Base-by-base conservation (phyloP, 2,329 filamentous ascomycete genomes). In the Botrytis squamosa region DNA sequence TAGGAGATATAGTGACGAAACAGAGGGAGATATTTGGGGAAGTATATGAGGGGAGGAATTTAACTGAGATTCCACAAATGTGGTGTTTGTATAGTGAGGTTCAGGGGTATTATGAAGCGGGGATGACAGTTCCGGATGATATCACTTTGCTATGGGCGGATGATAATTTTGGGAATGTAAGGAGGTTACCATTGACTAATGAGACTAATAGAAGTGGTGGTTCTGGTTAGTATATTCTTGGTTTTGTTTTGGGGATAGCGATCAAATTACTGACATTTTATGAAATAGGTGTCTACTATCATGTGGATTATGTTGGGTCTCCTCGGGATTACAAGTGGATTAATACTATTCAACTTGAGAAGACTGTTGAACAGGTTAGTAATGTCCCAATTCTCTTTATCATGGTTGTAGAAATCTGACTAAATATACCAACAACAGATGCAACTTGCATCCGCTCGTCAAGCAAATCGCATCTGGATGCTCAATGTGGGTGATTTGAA, bases 81-180 rank as follows among this genome's bases (percentile, higher is more conserved):
- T 93, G 91, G 90, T 92, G 90, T 77, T 82, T 93, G 75, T 93
- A 93, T 82, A 93, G 92, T 79, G 91, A 93, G 80, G 90, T 93
- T 2, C 90, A 91, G 81, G 87, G 88, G 10, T 93, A 93, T 80
- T 88, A 90, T 74, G 88, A 91, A 73, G 84, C 87, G 25, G 91
- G 91, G 2, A 85, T 93, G 79, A 82, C 83, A 3, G 88, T 92
- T 2, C 89, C 90, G 0, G 90, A 92, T 55, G 87, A 91, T 78
- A 87, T 93, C 42, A 92, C 89, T 2, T 83, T 93, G 38, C 84
- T 92, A 7, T 92, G 90, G 87, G 86, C 89, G 0, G 91, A 92
- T 79, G 91, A 93, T 81, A 92, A 92, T 81, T 91, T 85, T 84
- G 90, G 90, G 18, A 90, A 91, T 80, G 85, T 91, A 40, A 85